Base-by-base conservation (phyloP, 805 yeast species). In the Debaryomyces tyrocola region DNA sequence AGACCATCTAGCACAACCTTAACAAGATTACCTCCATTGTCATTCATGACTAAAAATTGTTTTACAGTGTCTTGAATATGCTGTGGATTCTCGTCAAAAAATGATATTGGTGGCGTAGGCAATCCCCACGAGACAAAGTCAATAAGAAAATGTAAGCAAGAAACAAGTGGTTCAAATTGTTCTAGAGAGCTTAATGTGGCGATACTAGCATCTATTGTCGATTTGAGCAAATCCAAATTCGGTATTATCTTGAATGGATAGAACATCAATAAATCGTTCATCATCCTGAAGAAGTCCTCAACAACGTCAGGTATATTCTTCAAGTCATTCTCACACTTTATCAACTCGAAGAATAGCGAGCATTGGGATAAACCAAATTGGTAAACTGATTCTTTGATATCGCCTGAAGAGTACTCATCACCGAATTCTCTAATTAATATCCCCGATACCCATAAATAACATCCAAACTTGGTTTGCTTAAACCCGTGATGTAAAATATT, bases 391-490 rank as follows among this genome's bases (percentile, higher is more conserved):
- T 74, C 75, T 51, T 79, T 80, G 17, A 83, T 67, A 3, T 70
- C 75, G 7, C 62, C 75, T n/a, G 68, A 64, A 29, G 59, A 44
- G 47, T 71, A 77, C 39, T 77, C 82, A 53, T 83, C 85, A 27
- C 84, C 82, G 64, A 76, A 91, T 49, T 88, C 92, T 46, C 87
- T 80, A 43, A 87, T 81, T 21, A 90, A 70, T 8, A 86, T 75
- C 7, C 97, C 97, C 2, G 96, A 84, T 11, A 88, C 92, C 94
- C 96, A 91, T 46, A 91, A 68, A 60, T 85, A 90, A 62, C 96
- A 88, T 4, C 97, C 97, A 57, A 70, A 80, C 31, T 82, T 79
- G 17, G 85, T 85, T 21, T 69, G 67, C 38, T 82, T 75, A 67
- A 90, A 91, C 1, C 95, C 94, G 33, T 75, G 74, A 17, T 80